These are phyloP conservation scores for Raffaelea arxii DNA, from an alignment of 2,329 filamentous ascomycete species.

Conservation along the genomic window DNA sequence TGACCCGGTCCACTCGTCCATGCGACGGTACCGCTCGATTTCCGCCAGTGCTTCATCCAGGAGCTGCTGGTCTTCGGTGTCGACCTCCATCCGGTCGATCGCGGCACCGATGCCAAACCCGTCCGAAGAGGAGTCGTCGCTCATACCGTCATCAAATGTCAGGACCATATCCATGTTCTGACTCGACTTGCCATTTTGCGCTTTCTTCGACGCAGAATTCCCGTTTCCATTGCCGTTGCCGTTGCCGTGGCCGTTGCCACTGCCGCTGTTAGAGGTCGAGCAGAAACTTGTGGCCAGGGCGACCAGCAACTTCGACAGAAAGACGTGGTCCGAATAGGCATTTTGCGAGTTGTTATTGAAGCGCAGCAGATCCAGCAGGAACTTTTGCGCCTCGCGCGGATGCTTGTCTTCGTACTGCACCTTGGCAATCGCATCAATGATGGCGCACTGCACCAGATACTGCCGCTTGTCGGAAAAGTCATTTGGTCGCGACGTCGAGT, in stretches of 20 bases:
- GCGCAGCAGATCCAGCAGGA: slow-evolving; percentile 79
- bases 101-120: slow-evolving; percentile 24
- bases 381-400: slow-evolving; percentile 67
- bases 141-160: slow-evolving; percentile 24
- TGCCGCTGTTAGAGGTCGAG: slow-evolving; percentile 26
- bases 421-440: slow-evolving; percentile 69
- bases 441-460: slow-evolving; percentile 77
- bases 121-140: slow-evolving; percentile 5
- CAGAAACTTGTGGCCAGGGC: slow-evolving; percentile 50
- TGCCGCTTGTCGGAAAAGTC: slow-evolving; percentile 81
- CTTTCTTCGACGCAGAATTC: not conserved
- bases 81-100: slow-evolving; percentile 28
- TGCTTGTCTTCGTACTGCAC: slow-evolving; percentile 73
- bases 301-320: slow-evolving; percentile 70
- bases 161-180: slow-evolving; percentile 16
- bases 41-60: slow-evolving; percentile 47
- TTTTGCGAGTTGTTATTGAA: slow-evolving; percentile 96
- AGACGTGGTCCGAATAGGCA: slow-evolving; percentile 78
- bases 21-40: slow-evolving; percentile 56
- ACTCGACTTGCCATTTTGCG: slow-evolving; percentile 7
- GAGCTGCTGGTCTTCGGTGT: slow-evolving; percentile 29
- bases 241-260: not conserved
- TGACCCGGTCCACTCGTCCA: slow-evolving; percentile 59
- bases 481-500: slow-evolving; percentile 76
- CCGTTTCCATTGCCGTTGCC: not conserved